Evolutionary conservation across 192 early-diverging fungal species (phyloP), one percentile per base, ranked within the genome.

Genomic region (Coemansia asiatica): DNA sequence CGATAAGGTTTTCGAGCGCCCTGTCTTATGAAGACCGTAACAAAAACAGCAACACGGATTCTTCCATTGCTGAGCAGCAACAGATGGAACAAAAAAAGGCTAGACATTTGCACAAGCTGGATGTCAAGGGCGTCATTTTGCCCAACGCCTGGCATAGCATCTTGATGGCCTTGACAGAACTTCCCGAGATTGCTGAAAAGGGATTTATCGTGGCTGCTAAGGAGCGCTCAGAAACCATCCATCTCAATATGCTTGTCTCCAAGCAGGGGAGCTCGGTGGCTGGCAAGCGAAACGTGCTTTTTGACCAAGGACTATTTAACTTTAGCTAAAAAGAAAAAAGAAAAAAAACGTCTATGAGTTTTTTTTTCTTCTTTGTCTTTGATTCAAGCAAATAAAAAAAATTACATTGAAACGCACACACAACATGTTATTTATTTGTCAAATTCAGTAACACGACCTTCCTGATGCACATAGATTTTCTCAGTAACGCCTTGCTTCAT

Each of bases 401-500:
- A 33, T 13, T 44, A 40, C 19, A 29, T 25, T 60, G 6, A 40
- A 60, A 40, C 12, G 28, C 13, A 27, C n/a, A n/a, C n/a, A n/a
- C n/a, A n/a, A n/a, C n/a, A n/a, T n/a, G n/a, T n/a, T n/a, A 22
- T 27, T 23, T 65, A 72, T 29, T 72, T 72, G 75, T 78, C 75
- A 69, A 69, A 69, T 48, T 78, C 70, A 1, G 75, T 78, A 7
- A 62, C 64, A 7, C 67, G 76, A 1, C 76, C 76, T 19, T 70
- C 19, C 2, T 70, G 76, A 55, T 70, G 76, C 3, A 81, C 67
- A 38, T 97, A 97, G n/a, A 94, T 85, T 33, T 83, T 88, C 64
- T 97, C 95, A 5, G 69, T 63, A 54, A 89, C 65, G 6, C 87
- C 84, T 46, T 92, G 90, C 16, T 79, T 50, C 71, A 87, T 89